Conservation (phyloP, 768 basidiomycete genomes). For the Auricularia cornea region DNA sequence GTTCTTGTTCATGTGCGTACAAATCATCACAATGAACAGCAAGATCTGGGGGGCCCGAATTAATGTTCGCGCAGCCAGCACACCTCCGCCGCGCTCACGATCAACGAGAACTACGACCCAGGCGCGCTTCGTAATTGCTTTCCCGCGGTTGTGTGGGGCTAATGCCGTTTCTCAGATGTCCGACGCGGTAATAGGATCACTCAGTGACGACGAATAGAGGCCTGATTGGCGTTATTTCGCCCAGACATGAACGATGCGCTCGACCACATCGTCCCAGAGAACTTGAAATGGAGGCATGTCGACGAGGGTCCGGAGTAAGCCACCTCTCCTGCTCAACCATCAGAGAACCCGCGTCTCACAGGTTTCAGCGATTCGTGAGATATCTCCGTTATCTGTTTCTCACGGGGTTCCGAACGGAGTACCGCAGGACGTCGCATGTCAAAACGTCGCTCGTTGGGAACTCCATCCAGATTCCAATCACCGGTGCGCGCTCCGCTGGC, state of each 20-base stretch:
- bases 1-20: slow-evolving; percentile 64
- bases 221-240: too few species aligned
- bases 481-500: slow-evolving; percentile 37
- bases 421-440: slow-evolving; percentile 73
- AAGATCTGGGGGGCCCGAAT: too few species aligned
- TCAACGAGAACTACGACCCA: slow-evolving; percentile 87
- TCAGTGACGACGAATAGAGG: too few species aligned
- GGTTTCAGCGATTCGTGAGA: not conserved
- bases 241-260: slow-evolving; percentile 93
- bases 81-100: slow-evolving; percentile 67
- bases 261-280: slow-evolving; percentile 82
- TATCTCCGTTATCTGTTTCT: not conserved
- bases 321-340: slow-evolving; percentile 20
- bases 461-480: slow-evolving; percentile 77
- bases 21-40: not conserved
- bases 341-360: not conserved
- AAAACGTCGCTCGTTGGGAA: slow-evolving; percentile 82
- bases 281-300: slow-evolving; percentile 71
- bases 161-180: not conserved
- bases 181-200: too few species aligned
- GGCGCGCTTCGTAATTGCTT: slow-evolving; percentile 33
- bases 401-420: not conserved
- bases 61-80: too few species aligned
- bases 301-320: slow-evolving; percentile 93
- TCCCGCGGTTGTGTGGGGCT: not conserved